Base-by-base conservation (phyloP, 257 asterid species). In the Echium plantagineum region DNA sequence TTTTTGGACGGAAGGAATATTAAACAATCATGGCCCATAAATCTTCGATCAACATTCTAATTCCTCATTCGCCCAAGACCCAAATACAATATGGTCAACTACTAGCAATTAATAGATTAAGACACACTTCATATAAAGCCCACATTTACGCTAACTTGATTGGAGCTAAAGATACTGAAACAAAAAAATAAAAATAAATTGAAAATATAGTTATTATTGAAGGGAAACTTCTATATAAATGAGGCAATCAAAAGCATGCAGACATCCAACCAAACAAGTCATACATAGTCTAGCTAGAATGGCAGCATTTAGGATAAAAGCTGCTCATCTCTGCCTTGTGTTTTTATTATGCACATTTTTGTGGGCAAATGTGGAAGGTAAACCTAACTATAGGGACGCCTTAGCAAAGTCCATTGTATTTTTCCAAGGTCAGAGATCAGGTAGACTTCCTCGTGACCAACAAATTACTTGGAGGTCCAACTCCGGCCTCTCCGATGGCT, bases 361-460 rank as follows among this genome's bases (percentile, higher is more conserved):
- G 61, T 52, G 64, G 54, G 5, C 20, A 18, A 4, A 52, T 52
- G 87, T 76, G 5, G 60, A 66, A 60, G 81, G 68, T 38, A 59
- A 17, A 26, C 89, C 70, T 1, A 66, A 90, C 67, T 90, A 90
- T 69, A 60, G 80, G 61, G 94, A 90, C 56, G 97, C 97, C 61
- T 82, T 90, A 47, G 77, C 77, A 0, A 90, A 87, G 72, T 90
- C 97, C 78, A 67, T 87, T 55, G 38, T 87, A 65, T 90, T 90
- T 73, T 90, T 90, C 76, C 87, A 87, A 59, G 97, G 95, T 2
- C 97, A 90, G 67, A 75, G 97, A 70, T 90, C 97, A 8, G 97
- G 97, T 5, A 74, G 67, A 62, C 69, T 85, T 13, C 89, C 94
- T 15, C 15, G 22, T 4, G 56, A 17, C 52, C 90, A 83, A 32